Evolutionary conservation across 768 basidiomycete genomes (phyloP).

Genomic region (Psilocybe subaeruginosa): DNA sequence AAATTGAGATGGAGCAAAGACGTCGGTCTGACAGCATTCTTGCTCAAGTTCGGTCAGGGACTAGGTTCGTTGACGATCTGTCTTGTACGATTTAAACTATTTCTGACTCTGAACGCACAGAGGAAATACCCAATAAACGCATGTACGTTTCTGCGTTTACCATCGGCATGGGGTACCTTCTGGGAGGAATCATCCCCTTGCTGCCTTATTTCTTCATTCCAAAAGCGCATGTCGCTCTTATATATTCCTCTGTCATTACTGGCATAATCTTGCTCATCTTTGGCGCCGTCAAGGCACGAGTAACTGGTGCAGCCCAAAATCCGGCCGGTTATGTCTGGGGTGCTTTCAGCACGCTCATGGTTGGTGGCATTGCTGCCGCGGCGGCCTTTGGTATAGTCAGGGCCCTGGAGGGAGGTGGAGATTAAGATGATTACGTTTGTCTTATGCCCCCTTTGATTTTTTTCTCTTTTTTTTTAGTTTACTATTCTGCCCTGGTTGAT

Average conservation of each 20-base stretch:
- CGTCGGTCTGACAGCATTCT: slow-evolving; percentile 89
- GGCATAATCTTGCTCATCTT: slow-evolving; percentile 87
- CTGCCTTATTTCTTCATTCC: slow-evolving; percentile 91
- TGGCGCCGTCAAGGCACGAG: slow-evolving; percentile 86
- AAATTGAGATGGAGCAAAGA: slow-evolving; percentile 70
- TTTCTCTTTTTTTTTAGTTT: background rate
- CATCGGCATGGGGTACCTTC: slow-evolving; percentile 91
- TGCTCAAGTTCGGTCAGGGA: slow-evolving; percentile 96
- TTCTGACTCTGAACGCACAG: slow-evolving; percentile 36
- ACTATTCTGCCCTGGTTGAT: background rate
- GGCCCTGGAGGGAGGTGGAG: slow-evolving; percentile 40
- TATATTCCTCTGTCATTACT: slow-evolving; percentile 81
- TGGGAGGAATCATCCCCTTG: slow-evolving; percentile 93
- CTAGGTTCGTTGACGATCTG: slow-evolving; percentile 54
- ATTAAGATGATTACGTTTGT: background rate
- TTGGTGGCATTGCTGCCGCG: slow-evolving; percentile 89
- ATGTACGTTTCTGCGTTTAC: slow-evolving; percentile 92
- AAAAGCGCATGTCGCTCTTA: slow-evolving; percentile 64
- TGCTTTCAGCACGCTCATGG: slow-evolving; percentile 82
- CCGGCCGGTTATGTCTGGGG: slow-evolving; percentile 81
- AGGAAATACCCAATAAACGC: slow-evolving; percentile 85
- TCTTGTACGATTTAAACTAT: background rate
- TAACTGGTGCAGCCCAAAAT: slow-evolving; percentile 79
- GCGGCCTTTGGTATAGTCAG: slow-evolving; percentile 59
- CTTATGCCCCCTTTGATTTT: background rate